phyloP scores from a whole-genome alignment of 148 eudicot genomes.

The Amaranthus cruentus region DNA sequence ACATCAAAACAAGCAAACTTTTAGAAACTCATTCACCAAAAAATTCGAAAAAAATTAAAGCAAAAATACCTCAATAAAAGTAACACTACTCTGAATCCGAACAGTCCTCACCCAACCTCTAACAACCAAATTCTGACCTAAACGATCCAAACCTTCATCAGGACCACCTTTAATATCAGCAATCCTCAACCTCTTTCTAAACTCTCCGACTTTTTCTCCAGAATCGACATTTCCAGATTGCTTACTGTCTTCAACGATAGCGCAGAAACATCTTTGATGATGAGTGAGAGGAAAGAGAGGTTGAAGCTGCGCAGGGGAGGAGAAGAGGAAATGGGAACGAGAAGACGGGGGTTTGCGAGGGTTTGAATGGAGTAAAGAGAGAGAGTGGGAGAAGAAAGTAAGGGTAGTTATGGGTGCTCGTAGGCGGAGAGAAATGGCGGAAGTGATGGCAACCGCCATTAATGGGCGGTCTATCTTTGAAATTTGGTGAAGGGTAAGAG shows the following conservation, averaged over 20 bases:
- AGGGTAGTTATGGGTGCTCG: constrained; percentile 39
- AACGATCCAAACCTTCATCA: constrained; percentile 66
- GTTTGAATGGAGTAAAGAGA: constrained; percentile 17
- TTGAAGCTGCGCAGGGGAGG: background rate
- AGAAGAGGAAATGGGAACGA: constrained; percentile 13
- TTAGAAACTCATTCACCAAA: too few species aligned
- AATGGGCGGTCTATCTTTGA: too few species aligned
- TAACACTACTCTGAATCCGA: constrained; percentile 78
- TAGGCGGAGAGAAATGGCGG: constrained; percentile 58
- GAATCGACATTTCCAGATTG: constrained; percentile 18
- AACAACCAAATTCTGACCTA: constrained; percentile 69
- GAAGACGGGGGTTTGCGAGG: constrained; percentile 22
- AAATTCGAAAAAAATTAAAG: background rate
- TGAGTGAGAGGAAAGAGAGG: constrained; percentile 16
- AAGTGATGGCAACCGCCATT: constrained; percentile 49
- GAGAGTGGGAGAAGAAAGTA: constrained; percentile 33
- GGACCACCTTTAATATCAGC: constrained; percentile 69
- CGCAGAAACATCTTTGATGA: constrained; percentile 38
- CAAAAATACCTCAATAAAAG: constrained; percentile 72
- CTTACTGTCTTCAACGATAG: constrained; percentile 25
- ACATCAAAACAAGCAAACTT: too few species aligned
- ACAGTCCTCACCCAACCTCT: constrained; percentile 89
- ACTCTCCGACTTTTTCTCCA: constrained; percentile 44
- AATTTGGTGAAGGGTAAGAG: too few species aligned
- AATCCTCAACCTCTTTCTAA: constrained; percentile 56